Evolutionary conservation across 2,329 filamentous ascomycete species (phyloP).

Genomic region (Stachybotrys chartarum): DNA sequence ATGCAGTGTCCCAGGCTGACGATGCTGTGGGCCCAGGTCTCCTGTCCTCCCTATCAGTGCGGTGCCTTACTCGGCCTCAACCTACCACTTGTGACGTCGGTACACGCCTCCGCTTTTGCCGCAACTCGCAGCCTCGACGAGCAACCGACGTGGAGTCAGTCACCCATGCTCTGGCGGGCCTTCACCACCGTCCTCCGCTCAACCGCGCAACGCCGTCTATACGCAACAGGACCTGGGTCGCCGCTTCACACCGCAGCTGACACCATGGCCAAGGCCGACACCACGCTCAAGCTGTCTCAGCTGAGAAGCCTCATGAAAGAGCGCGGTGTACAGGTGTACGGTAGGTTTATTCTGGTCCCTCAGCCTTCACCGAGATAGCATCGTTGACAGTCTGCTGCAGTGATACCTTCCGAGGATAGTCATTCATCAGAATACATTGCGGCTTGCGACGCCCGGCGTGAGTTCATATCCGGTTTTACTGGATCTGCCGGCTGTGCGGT

Average conservation of each 20-base stretch:
- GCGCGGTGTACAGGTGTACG: slow-evolving; percentile 83
- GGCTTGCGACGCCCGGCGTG: slow-evolving; percentile 84
- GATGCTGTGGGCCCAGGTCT: not conserved
- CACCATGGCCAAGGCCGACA: slow-evolving; percentile 54
- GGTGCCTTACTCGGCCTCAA: too few relatives aligned
- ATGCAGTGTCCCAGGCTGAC: not conserved
- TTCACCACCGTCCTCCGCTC: slow-evolving; percentile 6
- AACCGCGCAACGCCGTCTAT: slow-evolving; percentile 8
- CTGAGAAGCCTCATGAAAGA: slow-evolving; percentile 83
- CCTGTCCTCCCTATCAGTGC: too few relatives aligned
- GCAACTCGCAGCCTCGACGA: not conserved
- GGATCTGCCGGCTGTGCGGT: slow-evolving; percentile 93
- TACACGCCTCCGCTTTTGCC: not conserved
- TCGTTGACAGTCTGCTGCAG: slow-evolving; percentile 36
- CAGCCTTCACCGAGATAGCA: not conserved
- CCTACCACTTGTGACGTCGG: not conserved
- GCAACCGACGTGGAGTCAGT: not conserved
- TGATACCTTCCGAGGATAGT: slow-evolving; percentile 93
- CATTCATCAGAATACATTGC: slow-evolving; percentile 98
- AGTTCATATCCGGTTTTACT: slow-evolving; percentile 88
- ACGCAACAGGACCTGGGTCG: slow-evolving; percentile 4
- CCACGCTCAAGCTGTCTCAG: slow-evolving; percentile 64
- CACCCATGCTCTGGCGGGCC: not conserved
- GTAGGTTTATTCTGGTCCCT: slow-evolving; percentile 42
- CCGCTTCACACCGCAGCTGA: slow-evolving; percentile 9